These are phyloP conservation scores for Atkinsonella hypoxylon DNA, from an alignment of 2,329 filamentous ascomycete species.

Conservation along the genomic window DNA sequence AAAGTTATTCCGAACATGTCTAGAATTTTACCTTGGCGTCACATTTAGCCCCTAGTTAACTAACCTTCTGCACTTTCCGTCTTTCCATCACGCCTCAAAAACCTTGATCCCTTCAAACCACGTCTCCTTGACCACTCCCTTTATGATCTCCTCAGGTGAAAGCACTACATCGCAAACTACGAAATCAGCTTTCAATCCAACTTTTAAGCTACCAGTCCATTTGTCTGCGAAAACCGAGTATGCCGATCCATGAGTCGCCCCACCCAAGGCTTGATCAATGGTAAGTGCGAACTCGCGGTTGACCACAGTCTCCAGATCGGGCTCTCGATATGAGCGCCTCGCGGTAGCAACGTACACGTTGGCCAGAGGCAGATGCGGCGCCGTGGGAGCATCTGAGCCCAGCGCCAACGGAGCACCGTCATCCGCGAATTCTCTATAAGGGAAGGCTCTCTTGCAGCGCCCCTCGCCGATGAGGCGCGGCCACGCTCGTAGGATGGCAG, in stretches of 20 bases:
- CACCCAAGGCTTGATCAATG: slow-evolving; percentile 40
- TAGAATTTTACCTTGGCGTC: neutral
- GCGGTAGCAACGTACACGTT: slow-evolving; percentile 51
- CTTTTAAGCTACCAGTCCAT: slow-evolving; percentile 38
- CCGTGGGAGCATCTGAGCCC: slow-evolving; percentile 48
- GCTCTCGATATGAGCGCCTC: slow-evolving; percentile 40
- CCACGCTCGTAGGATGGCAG: slow-evolving; percentile 50
- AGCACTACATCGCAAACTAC: slow-evolving; percentile 38
- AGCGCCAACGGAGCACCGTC: slow-evolving; percentile 42
- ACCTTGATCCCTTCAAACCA: slow-evolving; percentile 38
- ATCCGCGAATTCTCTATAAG: slow-evolving; percentile 48
- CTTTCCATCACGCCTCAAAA: slow-evolving; percentile 12
- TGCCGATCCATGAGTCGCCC: slow-evolving; percentile 42
- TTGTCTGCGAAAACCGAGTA: slow-evolving; percentile 46
- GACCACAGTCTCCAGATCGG: slow-evolving; percentile 26
- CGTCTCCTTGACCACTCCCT: slow-evolving; percentile 36
- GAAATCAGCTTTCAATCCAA: slow-evolving; percentile 45
- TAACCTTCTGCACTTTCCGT: too few species aligned
- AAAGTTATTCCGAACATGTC: slow-evolving; percentile 4
- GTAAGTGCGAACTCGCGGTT: slow-evolving; percentile 42
- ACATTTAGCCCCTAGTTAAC: neutral
- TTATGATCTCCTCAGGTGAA: slow-evolving; percentile 32
- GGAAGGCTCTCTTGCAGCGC: slow-evolving; percentile 46
- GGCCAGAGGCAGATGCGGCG: slow-evolving; percentile 38
- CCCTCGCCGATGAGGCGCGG: slow-evolving; percentile 41